A percentile compares a stretch with the other conserved stretches of the same genome.
Conservation (phyloP, 768 basidiomycete genomes). For the Dacryopinax primogenitus region DNA sequence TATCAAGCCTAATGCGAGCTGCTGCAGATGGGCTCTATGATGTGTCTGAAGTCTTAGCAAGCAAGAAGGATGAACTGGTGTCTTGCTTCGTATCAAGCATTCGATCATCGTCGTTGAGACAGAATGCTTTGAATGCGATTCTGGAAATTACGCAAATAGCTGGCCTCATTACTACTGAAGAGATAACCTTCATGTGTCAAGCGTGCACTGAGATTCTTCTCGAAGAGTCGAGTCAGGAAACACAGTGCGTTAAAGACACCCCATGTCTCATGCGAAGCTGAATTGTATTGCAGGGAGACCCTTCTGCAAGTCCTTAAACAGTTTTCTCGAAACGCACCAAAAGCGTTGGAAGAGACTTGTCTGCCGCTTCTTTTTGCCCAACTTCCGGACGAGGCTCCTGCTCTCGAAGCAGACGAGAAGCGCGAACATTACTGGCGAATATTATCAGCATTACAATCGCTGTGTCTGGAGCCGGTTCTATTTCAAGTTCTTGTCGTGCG, state of each 20-base stretch:
- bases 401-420: constrained; percentile 38
- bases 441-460: constrained; percentile 51
- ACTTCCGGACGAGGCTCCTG: constrained; percentile 56
- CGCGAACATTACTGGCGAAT: constrained; percentile 56
- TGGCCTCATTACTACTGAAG: constrained; percentile 51
- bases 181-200: constrained; percentile 67
- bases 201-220: constrained; percentile 58
- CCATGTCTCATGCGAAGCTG: neutral
- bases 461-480: constrained; percentile 63
- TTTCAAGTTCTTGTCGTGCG: constrained; percentile 75
- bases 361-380: constrained; percentile 67
- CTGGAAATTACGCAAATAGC: constrained; percentile 53
- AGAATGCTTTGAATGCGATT: constrained; percentile 52
- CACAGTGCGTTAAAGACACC: constrained; percentile 33
- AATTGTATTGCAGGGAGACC: constrained; percentile 35
- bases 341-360: constrained; percentile 55
- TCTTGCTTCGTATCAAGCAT: constrained; percentile 49
- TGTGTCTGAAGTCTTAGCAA: neutral
- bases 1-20: constrained; percentile 35
- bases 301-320: constrained; percentile 50
- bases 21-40: constrained; percentile 15
- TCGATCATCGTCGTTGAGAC: constrained; percentile 38
- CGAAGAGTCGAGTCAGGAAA: constrained; percentile 39
- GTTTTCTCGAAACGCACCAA: constrained; percentile 47
- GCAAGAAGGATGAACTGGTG: constrained; percentile 57